Percentiles rank a stretch among this genome's conserved stretches.
phyloP scores from a whole-genome alignment of 164 flowering plant species.

The Tinospora cordifolia region DNA sequence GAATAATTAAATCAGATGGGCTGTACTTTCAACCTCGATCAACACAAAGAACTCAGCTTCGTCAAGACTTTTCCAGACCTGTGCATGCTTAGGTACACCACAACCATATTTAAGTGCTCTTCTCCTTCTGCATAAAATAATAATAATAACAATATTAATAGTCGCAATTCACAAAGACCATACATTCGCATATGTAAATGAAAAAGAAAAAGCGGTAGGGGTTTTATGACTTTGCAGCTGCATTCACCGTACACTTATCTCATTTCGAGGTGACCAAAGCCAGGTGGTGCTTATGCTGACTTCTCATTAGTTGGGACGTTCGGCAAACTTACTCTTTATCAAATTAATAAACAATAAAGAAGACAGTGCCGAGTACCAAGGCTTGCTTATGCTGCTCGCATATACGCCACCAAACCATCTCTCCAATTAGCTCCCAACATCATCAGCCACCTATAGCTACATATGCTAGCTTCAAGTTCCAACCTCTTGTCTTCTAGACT shows the following conservation, averaged over 20 bases:
- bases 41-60: slow-evolving; percentile 10
- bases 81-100: neutral
- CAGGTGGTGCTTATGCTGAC: neutral
- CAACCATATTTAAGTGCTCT: neutral
- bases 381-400: too few species aligned
- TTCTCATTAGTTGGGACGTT: neutral
- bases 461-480: neutral
- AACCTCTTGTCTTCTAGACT: neutral
- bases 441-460: neutral
- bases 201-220: neutral
- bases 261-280: slow-evolving; percentile 1
- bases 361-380: neutral
- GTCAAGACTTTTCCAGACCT: neutral
- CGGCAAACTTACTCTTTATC: neutral
- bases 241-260: slow-evolving; percentile 3
- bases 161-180: neutral
- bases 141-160: neutral
- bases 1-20: neutral
- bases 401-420: too few species aligned
- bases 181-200: neutral
- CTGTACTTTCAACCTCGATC: slow-evolving; percentile 6
- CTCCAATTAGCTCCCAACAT: neutral
- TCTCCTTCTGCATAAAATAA: neutral
- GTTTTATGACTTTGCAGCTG: slow-evolving; percentile 5
- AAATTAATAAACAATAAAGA: neutral